Evolutionary conservation across 2,329 filamentous ascomycete species (phyloP).

Genomic region (Xylariaceae sp.): DNA sequence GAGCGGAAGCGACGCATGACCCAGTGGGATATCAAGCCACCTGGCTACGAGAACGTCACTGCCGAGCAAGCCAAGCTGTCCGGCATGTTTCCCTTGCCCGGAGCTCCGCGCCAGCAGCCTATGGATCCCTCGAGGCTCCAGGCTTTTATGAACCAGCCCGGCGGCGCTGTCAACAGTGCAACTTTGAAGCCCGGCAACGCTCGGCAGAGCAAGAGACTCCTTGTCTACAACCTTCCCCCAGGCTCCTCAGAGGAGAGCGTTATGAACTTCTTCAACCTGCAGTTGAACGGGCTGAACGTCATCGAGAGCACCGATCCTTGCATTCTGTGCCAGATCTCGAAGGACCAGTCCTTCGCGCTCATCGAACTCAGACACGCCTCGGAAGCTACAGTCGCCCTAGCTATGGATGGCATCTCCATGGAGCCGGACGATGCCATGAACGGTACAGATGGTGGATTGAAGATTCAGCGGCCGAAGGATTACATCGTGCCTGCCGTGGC

Average conservation of each 20-base stretch:
- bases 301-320: conserved; percentile 80
- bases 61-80: conserved; percentile 98
- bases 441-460: conserved; percentile 49
- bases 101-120: conserved; percentile 86
- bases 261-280: conserved; percentile 85
- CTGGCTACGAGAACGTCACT: conserved; percentile 95
- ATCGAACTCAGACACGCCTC: conserved; percentile 82
- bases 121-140: conserved; percentile 93
- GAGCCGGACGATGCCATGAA: conserved; percentile 56
- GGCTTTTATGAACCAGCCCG: conserved; percentile 89
- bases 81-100: conserved; percentile 96
- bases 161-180: conserved; percentile 61
- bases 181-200: conserved; percentile 88
- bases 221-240: conserved; percentile 74
- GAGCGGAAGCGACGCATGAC: conserved; percentile 88
- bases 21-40: conserved; percentile 99
- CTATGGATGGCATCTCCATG: conserved; percentile 85
- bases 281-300: conserved; percentile 94
- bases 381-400: conserved; percentile 86
- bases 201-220: conserved; percentile 85
- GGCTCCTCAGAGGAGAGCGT: conserved; percentile 69
- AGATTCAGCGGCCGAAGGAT: conserved; percentile 85
- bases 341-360: conserved; percentile 73
- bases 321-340: conserved; percentile 71
- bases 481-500: conserved; percentile 84